These are phyloP conservation scores for Mortierella sp. DNA, from an alignment of 371 early-diverging fungal genomes.

Conservation along the genomic window DNA sequence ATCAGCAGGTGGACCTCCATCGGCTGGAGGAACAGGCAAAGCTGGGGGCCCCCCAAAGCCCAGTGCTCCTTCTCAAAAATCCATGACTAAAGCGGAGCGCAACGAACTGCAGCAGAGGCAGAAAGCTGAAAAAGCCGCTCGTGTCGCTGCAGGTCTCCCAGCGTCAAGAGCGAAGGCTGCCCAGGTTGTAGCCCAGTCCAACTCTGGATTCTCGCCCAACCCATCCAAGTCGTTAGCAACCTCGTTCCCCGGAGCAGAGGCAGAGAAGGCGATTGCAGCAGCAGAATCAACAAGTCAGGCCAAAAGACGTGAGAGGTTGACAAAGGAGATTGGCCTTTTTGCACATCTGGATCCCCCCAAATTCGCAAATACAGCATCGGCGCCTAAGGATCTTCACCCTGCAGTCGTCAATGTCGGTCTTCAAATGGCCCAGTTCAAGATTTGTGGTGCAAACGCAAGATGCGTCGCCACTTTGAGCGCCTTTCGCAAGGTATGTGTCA, in stretches of 20 bases:
- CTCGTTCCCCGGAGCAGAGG: slow-evolving; percentile 57
- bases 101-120: slow-evolving; percentile 87
- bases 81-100: slow-evolving; percentile 92
- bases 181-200: slow-evolving; percentile 37
- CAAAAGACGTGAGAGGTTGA: slow-evolving; percentile 57
- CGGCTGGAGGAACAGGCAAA: slow-evolving; percentile 11
- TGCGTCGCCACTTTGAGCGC: slow-evolving; percentile 88
- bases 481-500: slow-evolving; percentile 78
- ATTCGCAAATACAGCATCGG: slow-evolving; percentile 62
- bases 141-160: slow-evolving; percentile 62
- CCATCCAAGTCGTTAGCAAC: slow-evolving; percentile 51
- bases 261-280: slow-evolving; percentile 41
- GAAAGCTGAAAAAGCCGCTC: slow-evolving; percentile 78
- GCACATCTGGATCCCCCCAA: slow-evolving; percentile 77
- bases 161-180: slow-evolving; percentile 56
- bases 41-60: slow-evolving; percentile 35
- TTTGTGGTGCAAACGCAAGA: slow-evolving; percentile 93
- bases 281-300: slow-evolving; percentile 56
- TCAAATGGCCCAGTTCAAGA: slow-evolving; percentile 86
- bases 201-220: slow-evolving; percentile 57
- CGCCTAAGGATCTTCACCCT: slow-evolving; percentile 85
- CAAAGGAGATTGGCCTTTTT: slow-evolving; percentile 74
- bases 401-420: slow-evolving; percentile 88
- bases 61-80: slow-evolving; percentile 51
- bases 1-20: slow-evolving; percentile 8